These are phyloP conservation scores for Nothopassalora personata DNA, from an alignment of 2,329 filamentous ascomycete species.

Conservation along the genomic window DNA sequence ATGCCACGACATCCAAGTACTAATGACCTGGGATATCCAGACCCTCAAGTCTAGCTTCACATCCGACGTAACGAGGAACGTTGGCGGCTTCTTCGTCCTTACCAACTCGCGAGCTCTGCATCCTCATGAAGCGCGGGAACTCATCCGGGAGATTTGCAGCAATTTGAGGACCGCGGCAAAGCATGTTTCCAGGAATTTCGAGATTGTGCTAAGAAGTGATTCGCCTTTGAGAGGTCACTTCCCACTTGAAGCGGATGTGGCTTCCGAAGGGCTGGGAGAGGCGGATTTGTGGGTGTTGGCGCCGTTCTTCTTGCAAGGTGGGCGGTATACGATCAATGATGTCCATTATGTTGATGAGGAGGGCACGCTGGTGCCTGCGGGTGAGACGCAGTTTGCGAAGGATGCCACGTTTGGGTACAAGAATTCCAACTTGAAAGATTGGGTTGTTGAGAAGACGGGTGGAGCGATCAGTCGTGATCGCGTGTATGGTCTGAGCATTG, in stretches of 20 bases:
- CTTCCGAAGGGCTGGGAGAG: slow-evolving; percentile 46
- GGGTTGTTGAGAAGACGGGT: slow-evolving; percentile 51
- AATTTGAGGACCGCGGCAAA: slow-evolving; percentile 46
- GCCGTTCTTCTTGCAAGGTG: slow-evolving; percentile 57
- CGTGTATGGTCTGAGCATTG: slow-evolving; percentile 42
- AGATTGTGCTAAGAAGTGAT: slow-evolving; percentile 54
- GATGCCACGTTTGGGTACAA: slow-evolving; percentile 56
- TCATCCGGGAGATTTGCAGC: slow-evolving; percentile 49
- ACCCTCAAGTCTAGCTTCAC: slow-evolving; percentile 44
- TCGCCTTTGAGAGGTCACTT: slow-evolving; percentile 55
- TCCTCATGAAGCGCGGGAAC: slow-evolving; percentile 41
- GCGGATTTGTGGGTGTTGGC: slow-evolving; percentile 52
- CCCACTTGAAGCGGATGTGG: slow-evolving; percentile 51
- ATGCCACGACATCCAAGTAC: slow-evolving; percentile 53
- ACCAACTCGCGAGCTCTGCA: slow-evolving; percentile 56
- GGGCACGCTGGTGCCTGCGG: slow-evolving; percentile 46
- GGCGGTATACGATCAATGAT: slow-evolving; percentile 52
- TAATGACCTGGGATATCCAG: slow-evolving; percentile 50
- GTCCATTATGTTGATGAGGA: slow-evolving; percentile 55
- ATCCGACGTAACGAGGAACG: slow-evolving; percentile 5
- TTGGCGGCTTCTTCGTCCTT: slow-evolving; percentile 54
- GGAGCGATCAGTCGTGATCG: slow-evolving; percentile 37
- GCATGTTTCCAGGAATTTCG: slow-evolving; percentile 39
- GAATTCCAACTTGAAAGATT: slow-evolving; percentile 50
- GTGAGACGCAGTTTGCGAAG: slow-evolving; percentile 51